Evolutionary conservation across 495 filamentous ascomycete species (phyloP), one percentile per base, ranked within the genome.

Genomic region (Aspergillus avenaceus): DNA sequence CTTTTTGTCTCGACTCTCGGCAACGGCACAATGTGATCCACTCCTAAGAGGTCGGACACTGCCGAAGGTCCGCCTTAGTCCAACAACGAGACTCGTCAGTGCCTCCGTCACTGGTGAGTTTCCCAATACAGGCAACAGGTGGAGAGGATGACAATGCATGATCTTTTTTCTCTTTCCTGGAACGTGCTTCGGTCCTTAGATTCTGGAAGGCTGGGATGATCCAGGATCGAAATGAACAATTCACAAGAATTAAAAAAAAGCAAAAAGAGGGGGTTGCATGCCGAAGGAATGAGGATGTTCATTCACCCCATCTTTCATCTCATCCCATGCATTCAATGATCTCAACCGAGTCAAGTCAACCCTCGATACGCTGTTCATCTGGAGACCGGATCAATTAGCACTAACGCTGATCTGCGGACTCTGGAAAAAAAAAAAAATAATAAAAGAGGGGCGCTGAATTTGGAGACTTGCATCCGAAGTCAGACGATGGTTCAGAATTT

Each of bases 11-110:
- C 47, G 45, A 36, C 47, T 28, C 48, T 51, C 38, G 53, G 53
- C 37, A 45, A 52, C 55, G 50, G 55, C 55, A 58, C 50, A 16
- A 60, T 21, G 43, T 28, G 53, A 53, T 56, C 58, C 58, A 60
- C 53, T 47, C 22, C 22, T 8, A 45, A 26, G 38, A 47, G 50
- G 48, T 51, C 50, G 41, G 47, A 58, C 51, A 36, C 48, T 49
- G 49, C 54, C 54, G 54, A 53, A 53, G 58, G 57, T 61, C 54
- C 58, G 54, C 40, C 37, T 45, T 27, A 18, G 28, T 47, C 29
- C 26, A 23, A 29, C 27, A 32, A 47, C 44, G n/a, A 24, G 44
- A 47, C 44, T 47, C 44, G 44, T 47, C 44, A 36, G 18, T 25
- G 32, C 45, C 45, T 47, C 50, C 50, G 55, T 58, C 46, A 47